Base-by-base conservation (phyloP, 176 grass and related monocot species). In the Eleusine coracana region DNA sequence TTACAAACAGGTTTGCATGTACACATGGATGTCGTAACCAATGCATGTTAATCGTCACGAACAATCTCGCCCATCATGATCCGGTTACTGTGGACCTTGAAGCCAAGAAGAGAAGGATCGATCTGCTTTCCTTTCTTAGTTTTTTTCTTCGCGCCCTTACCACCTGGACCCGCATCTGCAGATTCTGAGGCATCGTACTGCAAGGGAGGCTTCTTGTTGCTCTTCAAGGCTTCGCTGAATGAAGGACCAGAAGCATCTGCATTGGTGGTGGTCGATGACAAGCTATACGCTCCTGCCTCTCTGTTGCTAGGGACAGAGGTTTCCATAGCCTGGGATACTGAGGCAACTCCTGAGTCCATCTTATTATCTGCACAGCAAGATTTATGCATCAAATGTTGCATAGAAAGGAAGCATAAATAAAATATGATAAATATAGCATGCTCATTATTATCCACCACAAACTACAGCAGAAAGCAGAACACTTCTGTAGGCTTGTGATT, bases 11-110 rank as follows among this genome's bases (percentile, higher is more conserved):
- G 80, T 77, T 75, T 68, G 60, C 68, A 84, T 82, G 89, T 91
- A 86, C 79, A 92, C 42, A 88, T 29, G 73, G 73, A 76, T 34
- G 20, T 20, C 10, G 14, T 2, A 49, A 73, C 42, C 52, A n/a
- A 73, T 14, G 46, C 11, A 36, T 83, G 69, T 76, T 75, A 95
- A 73, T 99, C 97, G 50, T 96, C 93, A 13, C 97, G 91, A 62
- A 96, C 89, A 73, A 99, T 99, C 89, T 99, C 93, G 10, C 97
- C 97, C 97, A 96, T 99, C 93, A 99, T 89, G 66, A 96, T 96
- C 73, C 97, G 89, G 78, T 99, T 99, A 73, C 97, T 99, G 80
- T 99, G 97, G 83, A 99, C 91, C 76, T 99, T 99, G 86, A 99
- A 99, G 39, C 97, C 97, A 6, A 99, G 86, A 76, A 99, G 97